Evolutionary conservation across 108 stramenopile genomes (phyloP).

Genomic region (Chaetoceros tenuissimus): DNA sequence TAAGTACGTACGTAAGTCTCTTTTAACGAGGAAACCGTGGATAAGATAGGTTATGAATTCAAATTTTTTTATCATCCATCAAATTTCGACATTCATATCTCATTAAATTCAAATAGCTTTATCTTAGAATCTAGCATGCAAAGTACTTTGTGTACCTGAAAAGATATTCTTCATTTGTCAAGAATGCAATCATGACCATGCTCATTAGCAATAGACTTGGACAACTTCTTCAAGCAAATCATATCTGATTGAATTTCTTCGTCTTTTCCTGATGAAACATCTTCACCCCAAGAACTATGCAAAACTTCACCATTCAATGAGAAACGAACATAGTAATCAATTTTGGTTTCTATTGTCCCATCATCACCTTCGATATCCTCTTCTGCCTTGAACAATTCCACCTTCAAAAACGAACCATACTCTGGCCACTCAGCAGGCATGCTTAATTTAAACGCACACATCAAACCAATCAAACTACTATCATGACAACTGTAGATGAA

Average conservation of each 20-base stretch:
- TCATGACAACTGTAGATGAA: slow-evolving; percentile 71
- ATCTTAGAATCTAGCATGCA: no score
- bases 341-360: background rate
- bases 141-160: no score
- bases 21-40: no score
- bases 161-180: background rate
- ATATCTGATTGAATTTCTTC: slow-evolving; percentile 30
- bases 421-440: slow-evolving; percentile 63
- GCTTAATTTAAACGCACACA: slow-evolving; percentile 68
- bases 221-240: slow-evolving; percentile 18
- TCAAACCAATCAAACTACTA: slow-evolving; percentile 66
- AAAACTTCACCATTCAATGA: slow-evolving; percentile 57
- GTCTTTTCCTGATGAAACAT: no score
- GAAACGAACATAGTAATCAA: slow-evolving; percentile 50
- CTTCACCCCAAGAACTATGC: slow-evolving; percentile 32
- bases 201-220: background rate
- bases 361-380: slow-evolving; percentile 4
- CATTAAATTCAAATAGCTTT: no score
- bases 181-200: background rate
- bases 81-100: no score
- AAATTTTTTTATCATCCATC: no score
- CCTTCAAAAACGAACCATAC: slow-evolving; percentile 60
- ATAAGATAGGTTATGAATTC: no score
- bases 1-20: no score
- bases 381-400: slow-evolving; percentile 59